Evolutionary conservation across 352 stramenopile genomes (phyloP), one percentile per base, ranked within the genome.

Genomic region (Blastocystis sp.): DNA sequence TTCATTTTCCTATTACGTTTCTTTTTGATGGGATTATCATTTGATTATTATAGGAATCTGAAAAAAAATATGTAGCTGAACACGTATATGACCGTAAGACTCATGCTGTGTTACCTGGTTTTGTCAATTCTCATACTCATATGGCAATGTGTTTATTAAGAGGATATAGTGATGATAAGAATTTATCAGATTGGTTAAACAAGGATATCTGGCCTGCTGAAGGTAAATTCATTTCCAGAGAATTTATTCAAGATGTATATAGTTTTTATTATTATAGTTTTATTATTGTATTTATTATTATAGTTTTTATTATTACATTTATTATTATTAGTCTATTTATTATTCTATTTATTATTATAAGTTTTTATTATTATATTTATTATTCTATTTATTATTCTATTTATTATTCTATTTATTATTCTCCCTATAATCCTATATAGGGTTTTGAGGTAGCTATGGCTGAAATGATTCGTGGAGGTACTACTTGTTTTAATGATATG

Each of bases 401-500:
- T n/a, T n/a, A n/a, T n/a, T n/a, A n/a, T n/a, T n/a, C n/a, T n/a
- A n/a, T n/a, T n/a, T n/a, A n/a, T n/a, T n/a, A n/a, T n/a, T n/a
- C n/a, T n/a, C n/a, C n/a, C n/a, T n/a, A n/a, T n/a, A n/a, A n/a
- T 46, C 16, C 32, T 54, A 5, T 4, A 46, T 62, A 62, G 52
- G 52, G 69, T 34, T 79, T 77, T 59, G 71, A 69, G 13, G 76
- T 84, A 41, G 79, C 78, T 0, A 73, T 73, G 2, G 79, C 79
- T n/a, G 80, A 88, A 72, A 84, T 86, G 74, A 74, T 88, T n/a
- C 75, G 77, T 16, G 67, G 73, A 34, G 80, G 80, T 27, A 85
- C 78, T 23, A 88, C 80, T 11, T 87, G 79, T 67, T 83, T 76
- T 67, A 85, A 85, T 49, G 79, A 88, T 69, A 88, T 88, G 80